Base-by-base conservation (phyloP, 169 alveolate genomes). In the Plasmodium reichenowi region DNA sequence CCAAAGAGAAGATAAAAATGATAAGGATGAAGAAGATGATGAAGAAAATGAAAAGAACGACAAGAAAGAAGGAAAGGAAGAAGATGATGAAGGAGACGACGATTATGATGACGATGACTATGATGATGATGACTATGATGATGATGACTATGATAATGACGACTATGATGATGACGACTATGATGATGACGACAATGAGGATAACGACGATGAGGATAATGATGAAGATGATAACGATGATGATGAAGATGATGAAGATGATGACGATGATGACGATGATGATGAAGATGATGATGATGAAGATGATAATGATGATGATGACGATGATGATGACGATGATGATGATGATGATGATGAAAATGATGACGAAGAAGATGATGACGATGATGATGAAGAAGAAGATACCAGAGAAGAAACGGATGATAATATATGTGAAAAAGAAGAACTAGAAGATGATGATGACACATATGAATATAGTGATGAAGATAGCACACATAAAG, bases 11-110 rank as follows among this genome's bases (percentile, higher is more conserved):
- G 71, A 52, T 2, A 38, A 29, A 15, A 64, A 86, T 0, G 70
- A 63, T 1, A 64, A 60, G 2, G 91, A 45, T 0, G 85, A 64
- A 15, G 85, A 64, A 15, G 75, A 29, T 5, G 64, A 60, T 0
- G 75, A 62, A 1, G 72, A 64, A 2, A 60, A 50, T 10, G 74
- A 60, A 3, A 71, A 72, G 5, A 59, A 47, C 3, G 72, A 29
- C 7, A 72, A 67, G 1, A 54, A 60, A 3, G 91, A 66, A 1
- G 52, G 24, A 13, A 74, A 72, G 0, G 74, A 63, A 9, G 80
- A 72, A 8, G 80, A 26, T 2, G 75, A 83, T 5, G 91, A 72
- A 1, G 67, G 68, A 1, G 74, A 26, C 5, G 87, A 48, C 1
- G 75, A 62, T 12, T 68, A 67, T 2, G 67, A 26, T 1, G 52